Evolutionary conservation across 179 eudicot species (phyloP).

Genomic region (Silene noctiflora): DNA sequence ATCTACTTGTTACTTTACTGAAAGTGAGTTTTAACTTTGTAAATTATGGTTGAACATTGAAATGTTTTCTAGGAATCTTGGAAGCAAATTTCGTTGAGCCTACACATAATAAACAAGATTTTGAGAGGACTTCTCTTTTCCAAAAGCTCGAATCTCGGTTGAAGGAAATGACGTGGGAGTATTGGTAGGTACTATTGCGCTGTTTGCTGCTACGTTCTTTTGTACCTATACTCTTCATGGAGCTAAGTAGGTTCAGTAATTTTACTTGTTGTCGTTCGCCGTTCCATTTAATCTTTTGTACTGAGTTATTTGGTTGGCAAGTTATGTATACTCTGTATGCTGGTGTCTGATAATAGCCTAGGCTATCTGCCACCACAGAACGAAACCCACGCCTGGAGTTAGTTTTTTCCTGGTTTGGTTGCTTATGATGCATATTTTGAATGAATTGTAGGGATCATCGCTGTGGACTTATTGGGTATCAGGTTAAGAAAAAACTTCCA

Average conservation of each 20-base stretch:
- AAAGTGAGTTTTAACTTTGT: not conserved
- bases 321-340: not conserved
- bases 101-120: constrained; percentile 94
- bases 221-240: not conserved
- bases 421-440: constrained; percentile 19
- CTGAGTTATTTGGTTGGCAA: not conserved
- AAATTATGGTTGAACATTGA: not conserved
- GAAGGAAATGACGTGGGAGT: constrained; percentile 90
- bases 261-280: not conserved
- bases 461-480: constrained; percentile 86
- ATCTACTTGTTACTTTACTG: not conserved
- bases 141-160: constrained; percentile 85
- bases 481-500: constrained; percentile 44
- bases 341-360: constrained; percentile 23
- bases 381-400: not conserved
- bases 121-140: constrained; percentile 86
- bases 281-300: not conserved
- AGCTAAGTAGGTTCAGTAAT: not conserved
- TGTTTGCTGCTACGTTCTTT: not conserved
- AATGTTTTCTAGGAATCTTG: constrained; percentile 52
- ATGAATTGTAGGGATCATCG: constrained; percentile 72
- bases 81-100: constrained; percentile 94
- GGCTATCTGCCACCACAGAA: constrained; percentile 23
- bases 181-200: constrained; percentile 56
- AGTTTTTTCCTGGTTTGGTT: constrained; percentile 4